Evolutionary conservation across 768 basidiomycete genomes (phyloP).

Genomic region (Pleurotus ostreatus): DNA sequence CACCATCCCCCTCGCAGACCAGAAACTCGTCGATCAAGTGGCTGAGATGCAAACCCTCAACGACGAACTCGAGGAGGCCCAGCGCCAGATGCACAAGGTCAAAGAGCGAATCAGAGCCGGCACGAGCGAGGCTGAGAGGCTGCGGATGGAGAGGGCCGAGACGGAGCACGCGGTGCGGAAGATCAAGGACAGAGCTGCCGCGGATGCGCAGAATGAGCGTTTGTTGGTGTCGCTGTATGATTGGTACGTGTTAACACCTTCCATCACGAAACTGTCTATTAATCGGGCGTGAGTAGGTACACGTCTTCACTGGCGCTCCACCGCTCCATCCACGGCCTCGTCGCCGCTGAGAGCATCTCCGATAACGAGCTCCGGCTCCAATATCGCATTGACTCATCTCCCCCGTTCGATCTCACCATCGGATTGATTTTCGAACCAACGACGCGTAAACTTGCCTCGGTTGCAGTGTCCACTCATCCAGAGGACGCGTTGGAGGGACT

Average conservation of each 20-base stretch:
- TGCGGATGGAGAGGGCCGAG: conserved; percentile 61
- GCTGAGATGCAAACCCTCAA: conserved; percentile 73
- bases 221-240: conserved; percentile 63
- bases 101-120: conserved; percentile 61
- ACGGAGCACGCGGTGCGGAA: conserved; percentile 62
- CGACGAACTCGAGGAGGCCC: conserved; percentile 55
- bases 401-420: conserved; percentile 40
- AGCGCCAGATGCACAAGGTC: conserved; percentile 44
- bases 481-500: conserved; percentile 33
- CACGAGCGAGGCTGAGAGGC: conserved; percentile 50
- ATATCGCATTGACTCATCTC: conserved; percentile 42
- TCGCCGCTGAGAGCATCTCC: conserved; percentile 53
- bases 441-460: conserved; percentile 60
- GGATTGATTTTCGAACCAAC: conserved; percentile 67
- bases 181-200: conserved; percentile 30
- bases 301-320: conserved; percentile 66
- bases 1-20: conserved; percentile 70
- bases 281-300: conserved; percentile 46
- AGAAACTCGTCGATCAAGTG: conserved; percentile 73
- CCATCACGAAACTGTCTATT: neutral
- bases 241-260: conserved; percentile 41
- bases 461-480: conserved; percentile 47
- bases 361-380: conserved; percentile 77
- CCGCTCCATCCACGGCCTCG: conserved; percentile 54
- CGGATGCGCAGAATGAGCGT: conserved; percentile 64